These are phyloP conservation scores for Mortierella sp. DNA, from an alignment of 371 early-diverging fungal genomes.

Conservation along the genomic window DNA sequence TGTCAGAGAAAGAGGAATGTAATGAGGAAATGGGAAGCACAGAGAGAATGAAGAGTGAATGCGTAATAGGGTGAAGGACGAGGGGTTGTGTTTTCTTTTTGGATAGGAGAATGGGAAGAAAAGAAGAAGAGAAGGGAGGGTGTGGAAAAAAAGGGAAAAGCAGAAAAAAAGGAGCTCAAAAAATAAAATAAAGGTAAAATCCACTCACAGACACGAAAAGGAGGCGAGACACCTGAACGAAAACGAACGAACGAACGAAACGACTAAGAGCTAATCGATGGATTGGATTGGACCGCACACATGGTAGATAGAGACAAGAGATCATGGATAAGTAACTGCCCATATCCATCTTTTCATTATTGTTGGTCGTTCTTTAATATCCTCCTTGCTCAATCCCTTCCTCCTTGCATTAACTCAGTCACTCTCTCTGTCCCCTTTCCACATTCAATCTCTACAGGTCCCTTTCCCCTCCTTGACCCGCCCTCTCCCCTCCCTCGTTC, in stretches of 20 bases:
- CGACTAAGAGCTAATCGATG: too few species aligned
- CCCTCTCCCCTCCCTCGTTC: not conserved
- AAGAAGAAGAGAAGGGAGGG: not conserved
- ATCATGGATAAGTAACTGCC: too few species aligned
- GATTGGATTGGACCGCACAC: too few species aligned
- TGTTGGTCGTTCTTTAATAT: too few species aligned
- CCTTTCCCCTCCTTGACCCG: not conserved
- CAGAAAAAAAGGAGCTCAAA: conserved; percentile 8
- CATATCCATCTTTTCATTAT: too few species aligned
- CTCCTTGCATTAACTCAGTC: too few species aligned
- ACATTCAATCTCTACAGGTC: not conserved
- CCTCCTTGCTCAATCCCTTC: too few species aligned
- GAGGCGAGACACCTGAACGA: conserved; percentile 12
- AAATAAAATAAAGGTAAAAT: conserved; percentile 22
- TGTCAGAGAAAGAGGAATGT: not conserved
- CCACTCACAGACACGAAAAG: too few species aligned
- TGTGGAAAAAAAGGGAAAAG: not conserved
- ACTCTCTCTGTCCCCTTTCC: not conserved
- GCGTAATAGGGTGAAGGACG: not conserved
- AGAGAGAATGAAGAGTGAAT: not conserved
- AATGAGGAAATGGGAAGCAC: not conserved
- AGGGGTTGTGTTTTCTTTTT: not conserved
- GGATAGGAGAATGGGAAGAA: not conserved
- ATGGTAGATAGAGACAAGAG: too few species aligned
- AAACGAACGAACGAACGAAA: conserved; percentile 15